These are phyloP conservation scores for Sporisorium exsertum DNA, from an alignment of 1,284 basidiomycete genomes.

Conservation along the genomic window DNA sequence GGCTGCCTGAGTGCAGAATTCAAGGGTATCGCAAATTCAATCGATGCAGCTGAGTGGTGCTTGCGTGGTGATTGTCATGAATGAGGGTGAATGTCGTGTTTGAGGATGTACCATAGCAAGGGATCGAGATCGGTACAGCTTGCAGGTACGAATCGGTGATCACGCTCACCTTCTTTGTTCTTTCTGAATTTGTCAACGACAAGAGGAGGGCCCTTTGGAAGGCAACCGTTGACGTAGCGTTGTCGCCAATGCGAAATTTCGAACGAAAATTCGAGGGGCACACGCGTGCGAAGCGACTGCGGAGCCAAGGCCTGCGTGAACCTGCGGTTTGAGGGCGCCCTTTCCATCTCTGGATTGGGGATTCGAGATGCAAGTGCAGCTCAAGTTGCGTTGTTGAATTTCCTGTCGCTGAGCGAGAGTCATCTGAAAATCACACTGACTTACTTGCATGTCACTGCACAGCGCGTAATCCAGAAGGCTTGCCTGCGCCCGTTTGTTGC, in stretches of 20 bases:
- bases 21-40: not conserved
- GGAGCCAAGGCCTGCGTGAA: too few relatives aligned
- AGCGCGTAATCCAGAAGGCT: not conserved
- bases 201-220: not conserved
- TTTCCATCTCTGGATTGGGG: not conserved
- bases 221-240: constrained; percentile 9
- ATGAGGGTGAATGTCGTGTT: not conserved
- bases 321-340: not conserved
- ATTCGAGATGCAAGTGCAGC: constrained; percentile 2
- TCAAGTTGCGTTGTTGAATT: not conserved
- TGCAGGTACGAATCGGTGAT: not conserved
- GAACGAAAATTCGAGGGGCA: constrained; percentile 3
- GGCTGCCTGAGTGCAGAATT: not conserved
- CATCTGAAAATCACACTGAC: not conserved
- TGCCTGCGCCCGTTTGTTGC: too few relatives aligned
- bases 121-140: not conserved
- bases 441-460: not conserved
- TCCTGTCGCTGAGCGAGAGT: not conserved
- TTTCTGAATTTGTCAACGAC: constrained; percentile 5
- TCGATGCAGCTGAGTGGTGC: not conserved
- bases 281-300: too few relatives aligned
- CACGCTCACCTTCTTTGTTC: not conserved
- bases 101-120: too few relatives aligned
- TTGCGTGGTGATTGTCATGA: not conserved
- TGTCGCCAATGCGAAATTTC: not conserved